phyloP scores from a whole-genome alignment of 495 filamentous ascomycete genomes.

The Lophiotrema nucula region DNA sequence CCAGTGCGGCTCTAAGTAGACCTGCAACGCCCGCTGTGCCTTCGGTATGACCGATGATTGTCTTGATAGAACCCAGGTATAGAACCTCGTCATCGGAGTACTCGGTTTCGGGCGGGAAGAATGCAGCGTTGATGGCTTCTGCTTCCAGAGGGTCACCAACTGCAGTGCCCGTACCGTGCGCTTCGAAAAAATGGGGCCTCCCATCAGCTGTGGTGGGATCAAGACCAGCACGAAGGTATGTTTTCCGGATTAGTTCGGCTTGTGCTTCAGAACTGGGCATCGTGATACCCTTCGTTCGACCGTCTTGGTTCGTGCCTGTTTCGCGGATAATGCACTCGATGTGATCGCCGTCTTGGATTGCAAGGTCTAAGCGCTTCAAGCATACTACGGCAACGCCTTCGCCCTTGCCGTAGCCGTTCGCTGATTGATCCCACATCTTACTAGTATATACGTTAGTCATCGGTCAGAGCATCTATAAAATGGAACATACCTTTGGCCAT shows the following conservation, averaged over 20 bases:
- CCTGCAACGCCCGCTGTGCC: constrained; percentile 36
- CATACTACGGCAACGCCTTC: constrained; percentile 35
- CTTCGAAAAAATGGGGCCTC: constrained; percentile 14
- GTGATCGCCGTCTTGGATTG: constrained; percentile 45
- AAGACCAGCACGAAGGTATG: constrained; percentile 13
- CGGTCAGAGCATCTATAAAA: neutral
- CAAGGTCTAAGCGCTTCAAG: constrained; percentile 45
- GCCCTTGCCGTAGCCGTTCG: constrained; percentile 19
- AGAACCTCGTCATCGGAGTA: neutral
- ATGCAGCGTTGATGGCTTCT: constrained; percentile 3
- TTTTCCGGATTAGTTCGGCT: constrained; percentile 11
- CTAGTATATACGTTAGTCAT: neutral
- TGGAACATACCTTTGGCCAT: constrained; percentile 1
- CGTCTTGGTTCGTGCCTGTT: constrained; percentile 38
- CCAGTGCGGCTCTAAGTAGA: constrained; percentile 35
- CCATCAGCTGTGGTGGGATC: neutral
- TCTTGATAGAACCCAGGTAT: constrained; percentile 48
- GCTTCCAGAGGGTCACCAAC: constrained; percentile 21
- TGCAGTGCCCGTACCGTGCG: constrained; percentile 22
- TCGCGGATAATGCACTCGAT: constrained; percentile 49
- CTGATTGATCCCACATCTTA: constrained; percentile 7
- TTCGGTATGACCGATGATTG: constrained; percentile 45
- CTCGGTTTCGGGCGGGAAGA: constrained; percentile 1
- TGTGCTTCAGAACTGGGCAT: constrained; percentile 14
- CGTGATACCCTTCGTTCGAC: constrained; percentile 16